Evolutionary conservation across 768 basidiomycete genomes (phyloP), one percentile per base, ranked within the genome.

Genomic region (Suillus spraguei): DNA sequence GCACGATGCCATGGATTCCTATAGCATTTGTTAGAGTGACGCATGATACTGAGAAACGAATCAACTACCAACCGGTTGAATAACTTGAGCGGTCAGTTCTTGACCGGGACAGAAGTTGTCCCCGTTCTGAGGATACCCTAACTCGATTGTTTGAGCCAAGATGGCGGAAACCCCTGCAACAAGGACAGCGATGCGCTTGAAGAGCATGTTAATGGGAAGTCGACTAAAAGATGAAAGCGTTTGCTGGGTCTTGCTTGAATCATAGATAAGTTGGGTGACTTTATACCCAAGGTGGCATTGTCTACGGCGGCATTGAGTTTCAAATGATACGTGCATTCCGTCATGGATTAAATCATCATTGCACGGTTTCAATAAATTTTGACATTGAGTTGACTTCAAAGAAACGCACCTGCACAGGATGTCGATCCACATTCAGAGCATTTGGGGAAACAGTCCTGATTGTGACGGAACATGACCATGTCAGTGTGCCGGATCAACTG

Each of bases 111-210:
- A 0, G 20, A 75, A 38, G 38, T 69, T 54, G 10, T 64, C 39
- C 17, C 74, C 73, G 8, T 66, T 14, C 6, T 65, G 60, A 24
- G 74, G 74, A 35, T 53, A 8, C 35, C 70, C 71, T 8, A 76
- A 61, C 42, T 66, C 60, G 10, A 75, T 76, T 1, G 74, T 75
- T 65, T 76, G 74, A 10, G 68, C 67, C 10, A 75, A 39, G 11
- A 64, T 68, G 42, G 63, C 63, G 0, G 54, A 63, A 6, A 58
- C 64, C 9, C 42, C 65, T 14, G 59, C 39, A n/a, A 47, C 41
- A 11, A 71, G 50, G 24, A 67, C 32, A 58, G 52, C 36, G 28
- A 64, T 36, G n/a, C 38, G 9, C 11, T 65, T 5, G 47, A 67
- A 42, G 39, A 64, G 20, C 14, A 55, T 20, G n/a, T 55, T 2